Evolutionary conservation across 75 land plant species (phyloP).

Genomic region (Gnetum montanum): DNA sequence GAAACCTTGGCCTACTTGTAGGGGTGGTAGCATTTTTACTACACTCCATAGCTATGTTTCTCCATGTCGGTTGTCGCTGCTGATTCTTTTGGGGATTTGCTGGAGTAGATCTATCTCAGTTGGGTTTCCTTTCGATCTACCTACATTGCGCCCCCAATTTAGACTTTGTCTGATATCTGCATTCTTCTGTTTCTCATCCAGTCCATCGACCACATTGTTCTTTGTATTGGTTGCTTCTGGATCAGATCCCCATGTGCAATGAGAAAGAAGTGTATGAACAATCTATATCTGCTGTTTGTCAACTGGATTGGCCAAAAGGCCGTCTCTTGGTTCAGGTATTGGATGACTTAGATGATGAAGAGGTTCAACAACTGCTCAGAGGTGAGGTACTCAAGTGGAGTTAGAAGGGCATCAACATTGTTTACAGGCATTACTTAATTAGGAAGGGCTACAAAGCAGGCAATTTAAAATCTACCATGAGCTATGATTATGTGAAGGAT

Average conservation of each 20-base stretch:
- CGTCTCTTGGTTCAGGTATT: slow-evolving; percentile 64
- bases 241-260: slow-evolving; percentile 37
- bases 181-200: slow-evolving; percentile 68
- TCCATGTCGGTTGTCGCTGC: slow-evolving; percentile 43
- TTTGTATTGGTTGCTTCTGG: slow-evolving; percentile 74
- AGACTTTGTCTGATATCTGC: slow-evolving; percentile 52
- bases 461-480: slow-evolving; percentile 75
- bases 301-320: slow-evolving; percentile 75
- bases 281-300: slow-evolving; percentile 64
- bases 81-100: slow-evolving; percentile 25
- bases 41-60: no score
- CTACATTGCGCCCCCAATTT: slow-evolving; percentile 70
- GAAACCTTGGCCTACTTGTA: slow-evolving; percentile 59
- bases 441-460: slow-evolving; percentile 83
- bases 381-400: slow-evolving; percentile 65
- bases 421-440: slow-evolving; percentile 59
- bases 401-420: slow-evolving; percentile 51
- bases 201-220: slow-evolving; percentile 50
- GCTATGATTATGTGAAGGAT: slow-evolving; percentile 70
- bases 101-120: slow-evolving; percentile 41
- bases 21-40: slow-evolving; percentile 73
- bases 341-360: slow-evolving; percentile 79
- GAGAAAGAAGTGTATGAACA: slow-evolving; percentile 63
- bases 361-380: slow-evolving; percentile 41
- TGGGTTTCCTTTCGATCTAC: slow-evolving; percentile 59